phyloP scores from a whole-genome alignment of 306 rosid species.

The Glycine soja region DNA sequence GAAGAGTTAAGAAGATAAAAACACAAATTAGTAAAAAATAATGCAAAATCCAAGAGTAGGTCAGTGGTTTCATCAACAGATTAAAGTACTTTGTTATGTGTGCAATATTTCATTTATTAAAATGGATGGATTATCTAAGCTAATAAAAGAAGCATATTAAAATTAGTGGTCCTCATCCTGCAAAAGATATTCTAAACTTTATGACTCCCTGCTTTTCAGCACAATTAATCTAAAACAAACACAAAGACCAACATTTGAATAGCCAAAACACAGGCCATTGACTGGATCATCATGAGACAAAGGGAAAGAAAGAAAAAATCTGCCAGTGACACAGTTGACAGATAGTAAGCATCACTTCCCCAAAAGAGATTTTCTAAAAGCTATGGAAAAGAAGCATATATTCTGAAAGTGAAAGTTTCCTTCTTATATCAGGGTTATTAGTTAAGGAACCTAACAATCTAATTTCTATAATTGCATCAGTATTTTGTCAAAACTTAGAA shows the following conservation, averaged over 20 bases:
- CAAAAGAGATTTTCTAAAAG: neutral
- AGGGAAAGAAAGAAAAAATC: neutral
- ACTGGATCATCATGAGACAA: neutral
- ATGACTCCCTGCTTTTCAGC: neutral
- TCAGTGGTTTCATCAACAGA: neutral
- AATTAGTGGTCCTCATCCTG: neutral
- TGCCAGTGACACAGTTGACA: neutral
- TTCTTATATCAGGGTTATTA: neutral
- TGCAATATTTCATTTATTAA: too few relatives aligned
- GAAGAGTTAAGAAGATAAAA: neutral
- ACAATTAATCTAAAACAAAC: neutral
- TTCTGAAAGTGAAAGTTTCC: neutral
- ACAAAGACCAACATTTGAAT: neutral
- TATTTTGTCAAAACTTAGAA: neutral
- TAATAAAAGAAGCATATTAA: neutral
- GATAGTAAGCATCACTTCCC: neutral
- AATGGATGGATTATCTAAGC: neutral
- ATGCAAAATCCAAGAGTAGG: neutral
- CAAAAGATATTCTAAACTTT: neutral
- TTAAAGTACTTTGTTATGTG: neutral
- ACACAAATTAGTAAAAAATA: neutral
- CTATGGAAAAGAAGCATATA: neutral
- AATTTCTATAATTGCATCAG: neutral
- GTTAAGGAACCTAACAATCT: neutral
- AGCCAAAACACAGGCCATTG: neutral